phyloP scores from a whole-genome alignment of 768 basidiomycete genomes.

The Kwoniella dendrophila region DNA sequence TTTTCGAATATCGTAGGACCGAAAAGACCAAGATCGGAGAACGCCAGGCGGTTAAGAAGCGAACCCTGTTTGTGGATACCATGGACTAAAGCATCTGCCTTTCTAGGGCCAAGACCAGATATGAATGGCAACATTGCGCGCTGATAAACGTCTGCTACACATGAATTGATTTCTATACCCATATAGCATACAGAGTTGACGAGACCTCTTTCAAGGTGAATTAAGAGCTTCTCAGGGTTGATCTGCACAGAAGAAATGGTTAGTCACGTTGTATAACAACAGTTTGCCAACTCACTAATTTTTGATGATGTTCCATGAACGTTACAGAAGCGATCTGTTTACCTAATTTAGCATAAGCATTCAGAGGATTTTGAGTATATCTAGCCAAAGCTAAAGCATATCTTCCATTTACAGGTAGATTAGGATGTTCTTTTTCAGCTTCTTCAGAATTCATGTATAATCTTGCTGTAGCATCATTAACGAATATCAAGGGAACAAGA shows the following conservation, averaged over 20 bases:
- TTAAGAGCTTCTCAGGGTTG: slow-evolving; percentile 77
- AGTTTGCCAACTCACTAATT: slow-evolving; percentile 64
- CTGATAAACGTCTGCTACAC: slow-evolving; percentile 84
- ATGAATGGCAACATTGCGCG: slow-evolving; percentile 85
- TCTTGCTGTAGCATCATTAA: slow-evolving; percentile 86
- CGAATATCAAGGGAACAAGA: slow-evolving; percentile 65
- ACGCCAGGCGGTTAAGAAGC: slow-evolving; percentile 83
- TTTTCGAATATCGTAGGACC: slow-evolving; percentile 90
- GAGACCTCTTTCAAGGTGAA: slow-evolving; percentile 78
- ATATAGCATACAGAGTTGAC: slow-evolving; percentile 89
- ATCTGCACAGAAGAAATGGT: slow-evolving; percentile 62
- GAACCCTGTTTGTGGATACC: slow-evolving; percentile 80
- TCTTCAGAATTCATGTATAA: slow-evolving; percentile 90
- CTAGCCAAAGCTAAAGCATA: slow-evolving; percentile 94
- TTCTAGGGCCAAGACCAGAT: slow-evolving; percentile 90
- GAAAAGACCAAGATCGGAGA: slow-evolving; percentile 76
- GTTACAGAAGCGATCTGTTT: slow-evolving; percentile 78
- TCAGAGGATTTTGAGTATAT: slow-evolving; percentile 88
- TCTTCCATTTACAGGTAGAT: slow-evolving; percentile 73
- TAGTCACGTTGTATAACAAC: slow-evolving; percentile 1
- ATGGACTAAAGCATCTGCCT: slow-evolving; percentile 76
- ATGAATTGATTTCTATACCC: slow-evolving; percentile 95
- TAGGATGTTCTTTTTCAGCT: slow-evolving; percentile 78
- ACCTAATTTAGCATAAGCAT: slow-evolving; percentile 90
- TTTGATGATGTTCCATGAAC: slow-evolving; percentile 82